Base-by-base conservation (phyloP, 1,139 yeast species). In the Yamadazyma triangularis region DNA sequence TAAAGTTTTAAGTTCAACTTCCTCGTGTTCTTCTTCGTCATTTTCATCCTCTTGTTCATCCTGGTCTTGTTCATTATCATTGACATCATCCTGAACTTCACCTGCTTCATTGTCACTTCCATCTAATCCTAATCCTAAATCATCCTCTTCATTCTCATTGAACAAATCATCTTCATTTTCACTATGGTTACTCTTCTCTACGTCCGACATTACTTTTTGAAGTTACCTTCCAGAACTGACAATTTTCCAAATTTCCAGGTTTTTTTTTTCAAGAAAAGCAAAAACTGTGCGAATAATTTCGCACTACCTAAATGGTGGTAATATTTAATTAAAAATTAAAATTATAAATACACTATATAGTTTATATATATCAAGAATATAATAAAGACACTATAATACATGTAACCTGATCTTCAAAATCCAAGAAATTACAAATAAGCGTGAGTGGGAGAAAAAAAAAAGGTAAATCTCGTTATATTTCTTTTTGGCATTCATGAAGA, bases 1-100 rank as follows among this genome's bases (percentile, higher is more conserved):
- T 11, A 75, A 65, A 13, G 66, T 64, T 35, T 68, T 77, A 32
- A 72, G 53, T 36, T 61, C 73, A 23, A 51, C 24, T 25, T 27
- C 34, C 11, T 35, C 38, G 20, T 36, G 32, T 6, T 19, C 31
- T 27, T 27, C 31, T 10, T 29, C 33, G 3, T 27, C 30, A 11
- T 29, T 31, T 7, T 33, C 32, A 16, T 29, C 33, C 10, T 26
- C 36, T 14, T 29, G 29, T 2, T 27, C 36, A 11, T 30, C 34
- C 3, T 32, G 36, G 18, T 35, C 34, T 9, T 16, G 25, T 13
- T 32, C 37, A 11, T 13, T 26, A 3, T 58, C 72, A 21, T 52
- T 30, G 8, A 20, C 32, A 8, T 28, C 27, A 2, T 26, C 33
- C 13, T 25, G 29, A 4, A 30, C 39, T 12, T 19, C 14, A 9